Base-by-base conservation (phyloP, 2,329 filamentous ascomycete species). In the Monilinia fructigena region DNA sequence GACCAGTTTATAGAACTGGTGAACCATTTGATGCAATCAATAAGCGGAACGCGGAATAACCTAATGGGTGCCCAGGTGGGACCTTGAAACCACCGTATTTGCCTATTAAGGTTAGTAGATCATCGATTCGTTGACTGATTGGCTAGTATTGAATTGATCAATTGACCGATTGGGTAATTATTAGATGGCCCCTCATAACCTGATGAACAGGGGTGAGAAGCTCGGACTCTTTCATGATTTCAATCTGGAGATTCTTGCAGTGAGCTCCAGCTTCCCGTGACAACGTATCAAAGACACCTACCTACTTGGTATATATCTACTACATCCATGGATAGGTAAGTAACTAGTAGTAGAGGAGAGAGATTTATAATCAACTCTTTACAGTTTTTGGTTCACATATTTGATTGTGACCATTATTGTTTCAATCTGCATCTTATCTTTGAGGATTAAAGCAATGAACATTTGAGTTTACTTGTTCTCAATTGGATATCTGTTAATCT, bases 1-100 rank as follows among this genome's bases (percentile, higher is more conserved):
- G 6, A 7, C 14, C 5, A 20, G 42, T 18, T 18, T 47, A 20
- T 6, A 20, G 16, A 14, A 45, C 4, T 12, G 35, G 26, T 35
- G 14, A 35, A 50, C 28, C 28, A 35, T 38, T 55, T 67, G 45
- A 28, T 60, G 50, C 31, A 47, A 61, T 38, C 31, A 47, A 61
- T 38, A 42, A 20, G 20, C 45, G 58, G 28, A 50, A 60, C 12
- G 42, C 26, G 42, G 56, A 20, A 23, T 26, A 28, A 48, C 53
- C 23, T 23, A 23, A 23, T 23, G 23, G 23, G 23, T 23, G 23
- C 23, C 23, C 23, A 23, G 23, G 23, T 23, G 23, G 23, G 23
- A 23, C 23, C 16, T 38, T 28, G 28, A 48, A 14, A 3, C 45
- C n/a, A 38, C 31, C 47, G n/a, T 8, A 54, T 18, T 53, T 12